A percentile compares a stretch with the other conserved stretches of the same genome.
Evolutionary conservation across 805 yeast genomes (phyloP).

Genomic region (Sugiyamaella smithiae): DNA sequence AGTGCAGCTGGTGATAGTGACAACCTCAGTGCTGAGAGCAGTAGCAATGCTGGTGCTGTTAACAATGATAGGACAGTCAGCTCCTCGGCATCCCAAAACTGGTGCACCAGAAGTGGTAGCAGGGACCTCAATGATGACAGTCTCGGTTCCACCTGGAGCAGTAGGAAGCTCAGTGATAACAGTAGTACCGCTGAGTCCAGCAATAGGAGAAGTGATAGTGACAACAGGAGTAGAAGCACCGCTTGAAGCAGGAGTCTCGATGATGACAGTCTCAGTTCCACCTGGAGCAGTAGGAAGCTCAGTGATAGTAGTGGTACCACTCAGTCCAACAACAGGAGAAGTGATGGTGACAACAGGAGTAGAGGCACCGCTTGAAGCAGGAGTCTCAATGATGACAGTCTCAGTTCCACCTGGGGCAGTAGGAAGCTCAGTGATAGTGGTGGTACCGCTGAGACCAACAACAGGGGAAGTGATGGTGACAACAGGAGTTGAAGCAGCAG

Average conservation of each 20-base stretch:
- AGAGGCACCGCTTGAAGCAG: background rate
- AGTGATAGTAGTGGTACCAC: background rate
- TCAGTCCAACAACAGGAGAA: background rate
- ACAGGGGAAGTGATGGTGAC: conserved; percentile 3
- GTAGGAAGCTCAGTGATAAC: conserved; percentile 5
- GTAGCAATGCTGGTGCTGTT: conserved; percentile 2
- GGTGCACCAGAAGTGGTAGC: conserved; percentile 1
- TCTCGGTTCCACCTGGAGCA: background rate
- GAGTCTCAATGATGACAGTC: conserved; percentile 6
- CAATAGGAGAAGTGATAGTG: conserved; percentile 7
- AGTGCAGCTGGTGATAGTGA: conserved; percentile 2
- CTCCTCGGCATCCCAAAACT: conserved; percentile 1
- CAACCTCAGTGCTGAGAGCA: conserved; percentile 6
- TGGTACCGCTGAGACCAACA: conserved; percentile 1
- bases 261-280: background rate
- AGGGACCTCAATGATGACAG: conserved; percentile 4
- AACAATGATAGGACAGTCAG: background rate
- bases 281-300: conserved; percentile 2
- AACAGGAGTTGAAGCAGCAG: background rate
- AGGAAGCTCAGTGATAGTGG: conserved; percentile 3
- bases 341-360: conserved; percentile 4
- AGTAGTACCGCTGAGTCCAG: conserved; percentile 9
- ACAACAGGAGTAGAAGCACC: conserved; percentile 6
- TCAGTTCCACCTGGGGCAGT: no score
- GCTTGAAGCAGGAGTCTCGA: background rate